These are phyloP conservation scores for Diddensiella transvaalensis DNA, from an alignment of 805 yeast genomes.

Conservation along the genomic window DNA sequence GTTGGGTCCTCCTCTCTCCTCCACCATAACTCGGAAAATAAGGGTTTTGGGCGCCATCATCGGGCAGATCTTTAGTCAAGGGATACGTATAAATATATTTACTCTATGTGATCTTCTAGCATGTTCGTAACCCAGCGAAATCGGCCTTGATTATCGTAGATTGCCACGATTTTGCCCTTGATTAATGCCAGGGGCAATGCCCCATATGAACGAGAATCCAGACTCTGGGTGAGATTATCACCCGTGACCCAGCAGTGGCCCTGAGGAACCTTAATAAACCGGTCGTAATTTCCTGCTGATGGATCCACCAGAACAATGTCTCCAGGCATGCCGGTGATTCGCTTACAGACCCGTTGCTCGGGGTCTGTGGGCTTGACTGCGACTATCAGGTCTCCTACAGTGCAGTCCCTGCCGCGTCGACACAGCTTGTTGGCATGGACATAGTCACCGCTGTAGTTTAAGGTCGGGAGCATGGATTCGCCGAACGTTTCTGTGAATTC, in stretches of 20 bases:
- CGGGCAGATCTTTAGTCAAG: too few species aligned
- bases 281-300: constrained; percentile 38
- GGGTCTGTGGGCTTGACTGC: constrained; percentile 90
- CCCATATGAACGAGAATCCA: constrained; percentile 87
- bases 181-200: constrained; percentile 87
- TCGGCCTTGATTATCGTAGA: constrained; percentile 3
- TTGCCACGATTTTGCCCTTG: constrained; percentile 81
- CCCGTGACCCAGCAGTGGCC: constrained; percentile 99
- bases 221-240: constrained; percentile 80
- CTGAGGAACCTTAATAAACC: constrained; percentile 74
- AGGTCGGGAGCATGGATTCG: constrained; percentile 92
- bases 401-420: constrained; percentile 61
- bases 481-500: constrained; percentile 84
- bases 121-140: background rate
- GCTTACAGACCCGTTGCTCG: constrained; percentile 77
- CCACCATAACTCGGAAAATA: too few species aligned
- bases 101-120: too few species aligned
- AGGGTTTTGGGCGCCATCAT: too few species aligned
- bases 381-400: constrained; percentile 83
- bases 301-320: constrained; percentile 83
- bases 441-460: constrained; percentile 66
- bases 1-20: too few species aligned
- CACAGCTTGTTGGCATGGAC: constrained; percentile 67
- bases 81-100: too few species aligned
- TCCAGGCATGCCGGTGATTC: constrained; percentile 96